These are phyloP conservation scores for Maudiozyma saulgeensis DNA, from an alignment of 805 yeast genomes.

Conservation along the genomic window DNA sequence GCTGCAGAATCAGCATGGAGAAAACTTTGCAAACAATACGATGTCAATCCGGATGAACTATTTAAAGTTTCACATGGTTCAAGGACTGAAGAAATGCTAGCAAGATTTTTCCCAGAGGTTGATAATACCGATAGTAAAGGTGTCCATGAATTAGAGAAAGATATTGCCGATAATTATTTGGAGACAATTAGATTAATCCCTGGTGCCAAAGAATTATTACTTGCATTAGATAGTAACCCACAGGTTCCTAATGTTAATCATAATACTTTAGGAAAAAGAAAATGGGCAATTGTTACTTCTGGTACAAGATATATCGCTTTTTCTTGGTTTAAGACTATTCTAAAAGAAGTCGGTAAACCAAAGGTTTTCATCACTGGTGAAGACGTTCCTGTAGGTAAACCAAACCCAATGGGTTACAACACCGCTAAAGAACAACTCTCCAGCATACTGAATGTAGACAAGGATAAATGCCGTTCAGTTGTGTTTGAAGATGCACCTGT, in stretches of 20 bases:
- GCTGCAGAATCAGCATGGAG: constrained; percentile 73
- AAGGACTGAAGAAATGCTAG: constrained; percentile 61
- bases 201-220: constrained; percentile 55
- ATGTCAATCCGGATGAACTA: constrained; percentile 53
- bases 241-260: constrained; percentile 10
- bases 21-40: constrained; percentile 44
- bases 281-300: constrained; percentile 79
- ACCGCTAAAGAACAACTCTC: constrained; percentile 49
- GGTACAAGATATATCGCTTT: constrained; percentile 66
- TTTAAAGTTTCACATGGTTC: constrained; percentile 67
- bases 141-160: constrained; percentile 49
- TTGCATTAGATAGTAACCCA: constrained; percentile 34
- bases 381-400: constrained; percentile 64
- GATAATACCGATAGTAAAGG: constrained; percentile 43
- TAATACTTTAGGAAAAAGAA: constrained; percentile 28
- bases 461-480: constrained; percentile 29
- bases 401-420: constrained; percentile 70
- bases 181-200: constrained; percentile 58
- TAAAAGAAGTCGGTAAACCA: constrained; percentile 51
- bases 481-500: constrained; percentile 84
- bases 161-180: constrained; percentile 56
- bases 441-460: constrained; percentile 15
- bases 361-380: constrained; percentile 72
- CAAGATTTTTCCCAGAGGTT: constrained; percentile 56
- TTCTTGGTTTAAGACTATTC: constrained; percentile 50